phyloP scores from a whole-genome alignment of 345 rosid genomes.

The Xanthoceras sorbifolium region DNA sequence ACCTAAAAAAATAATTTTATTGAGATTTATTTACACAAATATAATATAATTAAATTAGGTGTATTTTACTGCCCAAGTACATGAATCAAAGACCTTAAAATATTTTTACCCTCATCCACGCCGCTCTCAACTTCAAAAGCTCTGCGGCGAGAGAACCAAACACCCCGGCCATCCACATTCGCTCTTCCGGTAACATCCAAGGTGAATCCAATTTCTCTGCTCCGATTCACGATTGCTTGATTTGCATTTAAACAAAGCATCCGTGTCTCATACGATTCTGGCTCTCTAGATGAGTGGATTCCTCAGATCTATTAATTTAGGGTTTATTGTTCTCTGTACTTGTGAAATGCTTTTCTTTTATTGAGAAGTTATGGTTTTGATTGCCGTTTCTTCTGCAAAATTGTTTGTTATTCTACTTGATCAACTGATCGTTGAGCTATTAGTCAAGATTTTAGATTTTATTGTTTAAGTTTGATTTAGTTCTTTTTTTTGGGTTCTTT shows the following conservation, averaged over 20 bases:
- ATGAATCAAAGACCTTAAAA: too few species aligned
- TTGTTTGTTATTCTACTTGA: neutral
- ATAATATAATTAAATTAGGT: too few species aligned
- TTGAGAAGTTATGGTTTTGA: neutral
- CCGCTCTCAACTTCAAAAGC: neutral
- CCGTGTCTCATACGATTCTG: too few species aligned
- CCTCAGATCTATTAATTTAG: constrained; percentile 7
- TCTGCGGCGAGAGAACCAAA: constrained; percentile 4
- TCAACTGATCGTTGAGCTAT: neutral
- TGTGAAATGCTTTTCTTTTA: neutral
- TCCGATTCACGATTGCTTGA: constrained; percentile 2
- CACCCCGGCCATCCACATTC: neutral
- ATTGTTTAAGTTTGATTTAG: neutral
- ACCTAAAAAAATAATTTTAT: too few species aligned
- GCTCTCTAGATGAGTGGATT: neutral
- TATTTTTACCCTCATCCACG: too few species aligned
- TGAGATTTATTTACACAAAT: too few species aligned
- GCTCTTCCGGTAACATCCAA: neutral
- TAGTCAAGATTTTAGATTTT: neutral
- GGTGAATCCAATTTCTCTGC: neutral
- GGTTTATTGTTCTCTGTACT: neutral
- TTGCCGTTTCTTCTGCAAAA: neutral
- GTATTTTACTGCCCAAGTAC: too few species aligned
- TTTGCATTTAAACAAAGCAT: neutral
- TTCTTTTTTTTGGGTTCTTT: neutral